These are phyloP conservation scores for Puccinia triticina DNA, from an alignment of 1,284 basidiomycete genomes.

Conservation along the genomic window DNA sequence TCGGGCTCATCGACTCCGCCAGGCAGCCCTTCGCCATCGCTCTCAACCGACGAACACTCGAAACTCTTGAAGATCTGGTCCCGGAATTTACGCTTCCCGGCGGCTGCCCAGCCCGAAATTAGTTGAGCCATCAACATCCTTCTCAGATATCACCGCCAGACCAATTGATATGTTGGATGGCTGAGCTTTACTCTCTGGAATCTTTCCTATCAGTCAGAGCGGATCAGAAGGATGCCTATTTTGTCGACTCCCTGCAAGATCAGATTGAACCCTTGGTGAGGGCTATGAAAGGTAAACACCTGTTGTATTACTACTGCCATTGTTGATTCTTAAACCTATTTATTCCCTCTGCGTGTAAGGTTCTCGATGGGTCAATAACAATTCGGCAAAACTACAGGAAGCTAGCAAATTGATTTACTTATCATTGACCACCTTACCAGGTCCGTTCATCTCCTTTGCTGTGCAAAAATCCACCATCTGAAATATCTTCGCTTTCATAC, in stretches of 20 bases:
- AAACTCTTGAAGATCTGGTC: not conserved
- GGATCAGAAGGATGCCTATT: conserved; percentile 49
- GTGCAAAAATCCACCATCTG: too few species aligned
- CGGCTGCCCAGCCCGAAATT: conserved; percentile 48
- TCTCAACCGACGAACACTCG: not conserved
- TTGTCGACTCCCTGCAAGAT: conserved; percentile 23
- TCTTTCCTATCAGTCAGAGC: conserved; percentile 29
- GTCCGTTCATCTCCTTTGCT: not conserved
- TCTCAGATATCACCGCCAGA: too few species aligned
- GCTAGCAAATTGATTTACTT: conserved; percentile 38
- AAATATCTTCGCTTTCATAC: too few species aligned
- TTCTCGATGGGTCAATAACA: conserved; percentile 37
- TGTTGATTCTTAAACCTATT: not conserved
- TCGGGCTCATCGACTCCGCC: too few species aligned
- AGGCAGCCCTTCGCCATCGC: too few species aligned
- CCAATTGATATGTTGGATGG: not conserved
- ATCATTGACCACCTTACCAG: conserved; percentile 27
- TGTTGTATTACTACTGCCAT: not conserved
- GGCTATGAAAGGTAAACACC: conserved; percentile 5
- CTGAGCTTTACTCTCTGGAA: not conserved
- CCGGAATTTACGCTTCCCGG: conserved; percentile 17
- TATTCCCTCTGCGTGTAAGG: conserved; percentile 5
- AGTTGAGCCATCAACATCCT: conserved; percentile 28
- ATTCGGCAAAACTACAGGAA: conserved; percentile 14
- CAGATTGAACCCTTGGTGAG: conserved; percentile 35